Evolutionary conservation across 768 basidiomycete species (phyloP).

Genomic region (Arthromyces matolae): DNA sequence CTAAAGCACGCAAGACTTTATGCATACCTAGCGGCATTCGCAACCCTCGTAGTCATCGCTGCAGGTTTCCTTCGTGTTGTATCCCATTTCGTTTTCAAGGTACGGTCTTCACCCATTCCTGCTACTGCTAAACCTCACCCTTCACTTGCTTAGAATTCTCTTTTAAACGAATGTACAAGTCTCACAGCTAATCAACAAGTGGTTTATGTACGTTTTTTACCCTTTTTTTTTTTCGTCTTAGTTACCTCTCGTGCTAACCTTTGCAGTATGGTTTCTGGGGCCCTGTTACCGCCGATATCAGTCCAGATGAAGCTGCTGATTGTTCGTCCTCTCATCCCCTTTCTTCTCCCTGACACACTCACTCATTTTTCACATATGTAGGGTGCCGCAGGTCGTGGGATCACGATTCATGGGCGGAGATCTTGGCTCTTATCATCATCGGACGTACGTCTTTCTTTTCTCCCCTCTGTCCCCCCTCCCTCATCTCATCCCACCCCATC

Average conservation of each 20-base stretch:
- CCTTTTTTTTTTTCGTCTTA: no score
- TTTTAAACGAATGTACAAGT: slow-evolving; percentile 53
- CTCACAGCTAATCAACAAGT: slow-evolving; percentile 32
- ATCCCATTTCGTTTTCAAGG: slow-evolving; percentile 69
- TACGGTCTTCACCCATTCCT: slow-evolving; percentile 16
- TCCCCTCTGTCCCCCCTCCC: neutral
- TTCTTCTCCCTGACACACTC: neutral
- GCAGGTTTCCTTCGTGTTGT: slow-evolving; percentile 53
- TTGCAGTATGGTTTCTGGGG: slow-evolving; percentile 54
- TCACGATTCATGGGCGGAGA: slow-evolving; percentile 64
- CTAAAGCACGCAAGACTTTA: slow-evolving; percentile 50
- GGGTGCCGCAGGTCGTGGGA: slow-evolving; percentile 62
- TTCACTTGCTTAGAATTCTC: slow-evolving; percentile 45
- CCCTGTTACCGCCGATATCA: slow-evolving; percentile 31
- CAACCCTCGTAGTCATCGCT: slow-evolving; percentile 46
- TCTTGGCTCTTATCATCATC: slow-evolving; percentile 58
- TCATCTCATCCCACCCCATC: no score
- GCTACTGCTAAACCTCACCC: neutral
- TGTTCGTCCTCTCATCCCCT: slow-evolving; percentile 41
- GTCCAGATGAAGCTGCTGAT: slow-evolving; percentile 33
- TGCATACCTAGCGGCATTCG: slow-evolving; percentile 46
- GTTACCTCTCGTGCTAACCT: no score
- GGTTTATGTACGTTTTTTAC: slow-evolving; percentile 36
- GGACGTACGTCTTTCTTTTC: slow-evolving; percentile 40
- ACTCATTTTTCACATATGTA: slow-evolving; percentile 29